Evolutionary conservation across 2,329 filamentous ascomycete genomes (phyloP).

Genomic region (Phialophora expanda): DNA sequence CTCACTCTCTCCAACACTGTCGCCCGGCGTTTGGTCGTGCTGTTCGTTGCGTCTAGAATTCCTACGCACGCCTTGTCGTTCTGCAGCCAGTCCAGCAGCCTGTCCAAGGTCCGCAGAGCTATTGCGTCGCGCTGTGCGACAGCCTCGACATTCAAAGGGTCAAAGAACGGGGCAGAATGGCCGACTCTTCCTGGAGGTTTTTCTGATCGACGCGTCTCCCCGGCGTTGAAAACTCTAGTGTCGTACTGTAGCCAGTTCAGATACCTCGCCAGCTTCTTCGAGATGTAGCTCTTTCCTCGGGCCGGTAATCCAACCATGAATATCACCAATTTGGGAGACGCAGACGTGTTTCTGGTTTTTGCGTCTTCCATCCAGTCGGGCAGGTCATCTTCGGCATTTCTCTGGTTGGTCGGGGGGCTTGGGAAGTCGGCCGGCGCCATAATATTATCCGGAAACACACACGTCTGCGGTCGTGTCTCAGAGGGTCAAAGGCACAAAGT

Average conservation of each 20-base stretch:
- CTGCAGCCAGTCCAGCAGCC: constrained; percentile 86
- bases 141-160: constrained; percentile 82
- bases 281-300: constrained; percentile 96
- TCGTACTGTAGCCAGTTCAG: constrained; percentile 97
- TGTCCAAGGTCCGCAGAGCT: constrained; percentile 87
- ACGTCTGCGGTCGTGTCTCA: no score
- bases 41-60: constrained; percentile 97
- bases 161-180: constrained; percentile 68
- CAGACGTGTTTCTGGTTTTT: constrained; percentile 77
- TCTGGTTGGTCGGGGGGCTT: background rate
- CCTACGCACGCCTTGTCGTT: constrained; percentile 82
- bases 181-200: constrained; percentile 49
- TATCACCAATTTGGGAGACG: constrained; percentile 92
- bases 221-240: constrained; percentile 95
- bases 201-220: constrained; percentile 83
- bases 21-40: constrained; percentile 76
- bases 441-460: no score
- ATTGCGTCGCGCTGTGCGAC: constrained; percentile 85
- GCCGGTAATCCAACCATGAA: constrained; percentile 97
- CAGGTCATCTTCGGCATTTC: background rate
- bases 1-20: constrained; percentile 83
- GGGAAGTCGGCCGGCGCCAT: background rate
- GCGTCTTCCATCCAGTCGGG: background rate
- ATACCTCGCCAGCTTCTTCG: constrained; percentile 94
- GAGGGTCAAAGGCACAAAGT: no score